Conservation (phyloP, 1,284 basidiomycete species). For the Ceratobasidium theobromae region DNA sequence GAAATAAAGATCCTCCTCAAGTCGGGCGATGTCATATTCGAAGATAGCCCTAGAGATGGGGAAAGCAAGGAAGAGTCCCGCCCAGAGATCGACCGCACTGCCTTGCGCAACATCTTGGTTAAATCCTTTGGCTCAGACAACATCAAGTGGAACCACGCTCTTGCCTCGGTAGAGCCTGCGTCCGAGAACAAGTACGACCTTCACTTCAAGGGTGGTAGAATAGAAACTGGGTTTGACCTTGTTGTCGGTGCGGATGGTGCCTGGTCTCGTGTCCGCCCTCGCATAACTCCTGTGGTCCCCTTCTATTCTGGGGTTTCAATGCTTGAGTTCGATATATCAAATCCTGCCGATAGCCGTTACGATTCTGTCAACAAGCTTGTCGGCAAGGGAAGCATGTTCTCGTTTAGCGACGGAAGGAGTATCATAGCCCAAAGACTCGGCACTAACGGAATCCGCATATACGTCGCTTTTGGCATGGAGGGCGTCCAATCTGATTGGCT, state of each 20-base stretch:
- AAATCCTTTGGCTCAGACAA: slow-evolving; percentile 38
- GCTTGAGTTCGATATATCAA: slow-evolving; percentile 41
- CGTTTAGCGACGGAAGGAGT: slow-evolving; percentile 40
- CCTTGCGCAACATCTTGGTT: slow-evolving; percentile 41
- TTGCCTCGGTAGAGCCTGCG: slow-evolving; percentile 34
- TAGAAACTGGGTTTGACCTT: slow-evolving; percentile 39
- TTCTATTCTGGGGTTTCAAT: slow-evolving; percentile 45
- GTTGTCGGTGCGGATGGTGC: slow-evolving; percentile 53
- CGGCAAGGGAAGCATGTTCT: slow-evolving; percentile 42
- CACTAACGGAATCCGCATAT: slow-evolving; percentile 43
- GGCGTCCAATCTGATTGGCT: slow-evolving; percentile 38
- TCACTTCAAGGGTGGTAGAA: slow-evolving; percentile 36
- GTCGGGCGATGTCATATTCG: slow-evolving; percentile 35
- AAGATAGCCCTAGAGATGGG: slow-evolving; percentile 3
- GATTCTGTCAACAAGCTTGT: slow-evolving; percentile 41
- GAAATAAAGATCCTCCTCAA: slow-evolving; percentile 40
- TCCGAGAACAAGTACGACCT: slow-evolving; percentile 29
- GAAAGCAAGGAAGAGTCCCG: slow-evolving; percentile 34
- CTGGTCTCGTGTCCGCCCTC: slow-evolving; percentile 47
- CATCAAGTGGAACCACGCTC: slow-evolving; percentile 40
- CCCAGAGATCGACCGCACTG: slow-evolving; percentile 43
- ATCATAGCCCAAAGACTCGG: slow-evolving; percentile 45
- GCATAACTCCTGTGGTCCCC: slow-evolving; percentile 43
- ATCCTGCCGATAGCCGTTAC: slow-evolving; percentile 36
- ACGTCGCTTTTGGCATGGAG: slow-evolving; percentile 40